Evolutionary conservation across 768 basidiomycete genomes (phyloP), one percentile per base, ranked within the genome.

Genomic region (Leccinum truebloodii): DNA sequence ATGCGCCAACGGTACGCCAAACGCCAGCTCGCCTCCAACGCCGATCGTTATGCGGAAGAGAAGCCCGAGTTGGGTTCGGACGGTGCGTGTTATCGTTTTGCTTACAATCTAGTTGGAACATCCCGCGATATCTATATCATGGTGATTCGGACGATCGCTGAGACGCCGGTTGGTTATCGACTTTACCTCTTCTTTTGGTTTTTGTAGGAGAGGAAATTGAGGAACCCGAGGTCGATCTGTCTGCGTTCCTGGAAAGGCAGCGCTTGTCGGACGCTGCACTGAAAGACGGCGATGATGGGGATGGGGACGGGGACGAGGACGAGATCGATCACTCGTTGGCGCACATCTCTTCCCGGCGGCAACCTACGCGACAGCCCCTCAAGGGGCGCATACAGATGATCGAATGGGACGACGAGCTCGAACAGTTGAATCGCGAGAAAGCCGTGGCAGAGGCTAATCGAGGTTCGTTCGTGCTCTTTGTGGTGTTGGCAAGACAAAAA

Each of bases 171-270:
- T 34, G 18, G 20, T n/a, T 12, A 4, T 4, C 4, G 6, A 22
- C 48, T 28, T 50, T 28, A 26, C 4, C 16, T 22, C 14, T 6
- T 26, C 14, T 16, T 53, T 30, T 30, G 2, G 30, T 9, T 35
- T 61, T 52, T 28, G 44, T 63, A 88, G 89, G 89, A 4, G 87
- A 90, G 71, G 85, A 81, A 8, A 78, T 83, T 14, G 70, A 79
- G 0, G 90, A 91, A 59, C 88, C 88, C 4, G 89, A 92, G 69
- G 80, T 92, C 8, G 89, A 93, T 73, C 67, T 93, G 1, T 82
- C 88, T 0, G 60, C 76, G 0, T 90, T 93, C 65, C 77, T 92
- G 37, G 87, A 84, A 60, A 82, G 76, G 58, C 90, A 92, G 65
- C 77, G 80, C 54, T 69, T 82, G 44, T 78, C 80, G 1, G 82